Base-by-base conservation (phyloP, 192 early-diverging fungal genomes). In the Haplosporangium gracile region DNA sequence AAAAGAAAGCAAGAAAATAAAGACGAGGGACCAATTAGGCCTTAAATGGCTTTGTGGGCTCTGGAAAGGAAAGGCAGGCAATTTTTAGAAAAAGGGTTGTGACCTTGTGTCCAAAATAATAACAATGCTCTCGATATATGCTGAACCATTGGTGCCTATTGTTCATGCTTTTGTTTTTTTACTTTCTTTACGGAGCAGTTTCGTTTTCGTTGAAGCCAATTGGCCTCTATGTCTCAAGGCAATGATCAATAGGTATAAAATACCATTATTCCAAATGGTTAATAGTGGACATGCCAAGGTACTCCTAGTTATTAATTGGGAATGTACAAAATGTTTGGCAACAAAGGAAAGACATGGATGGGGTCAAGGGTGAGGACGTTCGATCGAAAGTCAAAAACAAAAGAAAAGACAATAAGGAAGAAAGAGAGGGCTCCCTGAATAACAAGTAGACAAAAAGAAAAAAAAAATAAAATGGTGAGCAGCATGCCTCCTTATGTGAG, bases 1-100 rank as follows among this genome's bases (percentile, higher is more conserved):
- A 51, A 51, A 51, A 16, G 16, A 51, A 51, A 0, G 11, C 5
- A 51, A 51, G 49, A 16, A 65, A 63, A 29, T 1, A 63, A 63
- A 29, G 9, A 29, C 51, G 45, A 47, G 2, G 1, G 47, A 49
- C 15, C 47, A 49, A 57, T 57, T 57, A 26, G 24, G 32, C 60
- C 13, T 26, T 65, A 65, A 65, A 65, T 65, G 60, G 60, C 60
- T 65, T 65, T 29, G 29, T 65, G 60, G 60, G 60, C 60, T 65
- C 60, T 34, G 60, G 4, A 2, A 32, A 63, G 57, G 57, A 11
- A 15, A 57, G 55, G 55, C 60, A 63, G 9, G n/a, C 60, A 65
- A 63, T 65, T 26, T 65, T 65, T 65, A 65, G 60, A 65, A 65
- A 65, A 65, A 65, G 60, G 60, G 60, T 65, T 65, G 60, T 32